Percentiles rank a stretch among this genome's conserved stretches.
Conservation (phyloP, 805 yeast genomes). For the Starmerella tilneyi region DNA sequence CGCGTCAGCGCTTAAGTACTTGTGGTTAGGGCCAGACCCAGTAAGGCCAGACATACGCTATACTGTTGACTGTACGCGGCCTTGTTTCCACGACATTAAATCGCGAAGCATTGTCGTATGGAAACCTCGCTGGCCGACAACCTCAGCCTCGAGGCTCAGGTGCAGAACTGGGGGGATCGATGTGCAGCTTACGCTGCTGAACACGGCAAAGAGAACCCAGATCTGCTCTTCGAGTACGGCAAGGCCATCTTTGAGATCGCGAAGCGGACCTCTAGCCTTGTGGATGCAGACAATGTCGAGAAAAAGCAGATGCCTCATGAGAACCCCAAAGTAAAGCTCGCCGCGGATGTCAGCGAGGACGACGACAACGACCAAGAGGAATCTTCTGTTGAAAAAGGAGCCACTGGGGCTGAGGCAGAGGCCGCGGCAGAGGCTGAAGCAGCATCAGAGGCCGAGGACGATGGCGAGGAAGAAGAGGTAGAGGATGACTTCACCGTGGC, state of each 20-base stretch:
- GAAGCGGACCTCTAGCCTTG: constrained; percentile 59
- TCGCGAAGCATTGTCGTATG: neutral
- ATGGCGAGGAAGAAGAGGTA: constrained; percentile 23
- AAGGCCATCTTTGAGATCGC: constrained; percentile 70
- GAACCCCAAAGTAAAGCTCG: constrained; percentile 22
- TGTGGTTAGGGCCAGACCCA: too few species aligned
- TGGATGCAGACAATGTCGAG: constrained; percentile 44
- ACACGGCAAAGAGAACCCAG: constrained; percentile 59
- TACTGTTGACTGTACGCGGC: neutral
- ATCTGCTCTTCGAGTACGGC: constrained; percentile 65
- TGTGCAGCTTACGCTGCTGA: constrained; percentile 47
- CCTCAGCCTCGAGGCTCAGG: constrained; percentile 13
- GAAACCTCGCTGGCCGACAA: constrained; percentile 1
- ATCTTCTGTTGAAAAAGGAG: too few species aligned
- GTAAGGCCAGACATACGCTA: too few species aligned
- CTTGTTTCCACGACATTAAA: neutral
- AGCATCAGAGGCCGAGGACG: constrained; percentile 12
- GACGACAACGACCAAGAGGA: constrained; percentile 12
- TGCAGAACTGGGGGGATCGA: constrained; percentile 10
- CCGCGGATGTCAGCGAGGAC: constrained; percentile 26
- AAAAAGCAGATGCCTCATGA: constrained; percentile 21
- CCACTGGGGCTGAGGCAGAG: too few species aligned
- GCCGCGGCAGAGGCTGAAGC: constrained; percentile 28
- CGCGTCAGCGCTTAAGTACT: too few species aligned
- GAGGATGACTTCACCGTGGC: constrained; percentile 76